Conservation (phyloP, 306 rosid species). For the Prunus salicina region DNA sequence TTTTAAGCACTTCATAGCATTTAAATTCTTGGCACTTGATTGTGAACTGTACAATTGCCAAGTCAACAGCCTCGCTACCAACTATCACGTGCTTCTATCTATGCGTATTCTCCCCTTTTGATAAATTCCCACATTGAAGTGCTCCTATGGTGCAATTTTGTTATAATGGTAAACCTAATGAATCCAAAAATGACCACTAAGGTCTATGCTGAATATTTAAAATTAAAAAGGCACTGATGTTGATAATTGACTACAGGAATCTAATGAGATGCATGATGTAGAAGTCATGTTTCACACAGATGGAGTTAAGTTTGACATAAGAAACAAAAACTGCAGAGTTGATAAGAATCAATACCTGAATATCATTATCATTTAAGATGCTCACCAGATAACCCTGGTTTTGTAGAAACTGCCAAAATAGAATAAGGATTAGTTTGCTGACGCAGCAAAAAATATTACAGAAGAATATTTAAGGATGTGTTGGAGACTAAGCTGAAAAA, state of each 20-base stretch:
- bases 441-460: constrained; percentile 5
- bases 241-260: not conserved
- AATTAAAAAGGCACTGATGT: not conserved
- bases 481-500: not conserved
- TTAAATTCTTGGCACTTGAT: constrained; percentile 19
- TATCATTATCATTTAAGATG: constrained; percentile 76
- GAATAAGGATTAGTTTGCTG: constrained; percentile 26
- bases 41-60: constrained; percentile 18
- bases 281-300: constrained; percentile 10
- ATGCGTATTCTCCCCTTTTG: not conserved
- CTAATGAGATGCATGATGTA: not conserved
- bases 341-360: constrained; percentile 63
- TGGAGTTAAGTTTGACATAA: constrained; percentile 14
- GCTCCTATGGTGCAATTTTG: constrained; percentile 2
- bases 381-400: constrained; percentile 79
- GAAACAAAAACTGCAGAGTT: constrained; percentile 23
- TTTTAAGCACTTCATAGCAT: constrained; percentile 8
- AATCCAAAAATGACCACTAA: constrained; percentile 1
- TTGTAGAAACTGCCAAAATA: constrained; percentile 76
- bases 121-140: not conserved
- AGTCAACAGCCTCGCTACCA: constrained; percentile 20
- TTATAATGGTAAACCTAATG: not conserved
- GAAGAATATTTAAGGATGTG: constrained; percentile 2
- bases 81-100: constrained; percentile 14
- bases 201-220: not conserved